Evolutionary conservation across 108 stramenopile species (phyloP).

Genomic region (Conticribra weissflogii): DNA sequence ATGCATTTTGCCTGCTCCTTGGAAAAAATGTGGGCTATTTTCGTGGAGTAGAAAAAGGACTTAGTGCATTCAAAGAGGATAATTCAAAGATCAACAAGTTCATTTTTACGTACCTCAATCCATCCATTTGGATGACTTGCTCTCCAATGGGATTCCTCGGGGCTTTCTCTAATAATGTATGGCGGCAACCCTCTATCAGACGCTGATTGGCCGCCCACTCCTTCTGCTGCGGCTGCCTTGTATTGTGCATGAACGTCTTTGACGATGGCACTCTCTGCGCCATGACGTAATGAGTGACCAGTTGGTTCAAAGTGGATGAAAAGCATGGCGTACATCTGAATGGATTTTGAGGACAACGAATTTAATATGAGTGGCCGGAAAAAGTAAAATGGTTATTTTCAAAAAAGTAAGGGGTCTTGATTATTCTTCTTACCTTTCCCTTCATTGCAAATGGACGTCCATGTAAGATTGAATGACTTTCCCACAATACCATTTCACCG

Average conservation of each 20-base stretch:
- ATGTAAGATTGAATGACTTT: constrained; percentile 43
- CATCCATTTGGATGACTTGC: constrained; percentile 48
- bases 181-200: constrained; percentile 41
- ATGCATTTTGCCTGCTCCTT: constrained; percentile 8
- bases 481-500: constrained; percentile 77
- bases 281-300: constrained; percentile 39
- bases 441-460: constrained; percentile 88
- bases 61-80: too few relatives aligned
- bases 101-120: constrained; percentile 18
- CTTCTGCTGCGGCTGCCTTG: constrained; percentile 19
- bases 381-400: not conserved
- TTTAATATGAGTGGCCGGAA: not conserved
- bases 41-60: too few relatives aligned
- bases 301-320: constrained; percentile 90
- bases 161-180: constrained; percentile 51
- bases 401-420: too few relatives aligned
- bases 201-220: constrained; percentile 40
- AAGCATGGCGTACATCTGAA: constrained; percentile 60
- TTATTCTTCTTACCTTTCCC: constrained; percentile 43
- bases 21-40: constrained; percentile 19
- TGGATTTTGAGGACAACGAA: not conserved
- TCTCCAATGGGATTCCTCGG: constrained; percentile 55
- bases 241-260: constrained; percentile 32
- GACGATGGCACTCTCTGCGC: not conserved
- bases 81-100: too few relatives aligned